These are phyloP conservation scores for Leccinum broughii DNA, from an alignment of 768 basidiomycete genomes.

Conservation along the genomic window DNA sequence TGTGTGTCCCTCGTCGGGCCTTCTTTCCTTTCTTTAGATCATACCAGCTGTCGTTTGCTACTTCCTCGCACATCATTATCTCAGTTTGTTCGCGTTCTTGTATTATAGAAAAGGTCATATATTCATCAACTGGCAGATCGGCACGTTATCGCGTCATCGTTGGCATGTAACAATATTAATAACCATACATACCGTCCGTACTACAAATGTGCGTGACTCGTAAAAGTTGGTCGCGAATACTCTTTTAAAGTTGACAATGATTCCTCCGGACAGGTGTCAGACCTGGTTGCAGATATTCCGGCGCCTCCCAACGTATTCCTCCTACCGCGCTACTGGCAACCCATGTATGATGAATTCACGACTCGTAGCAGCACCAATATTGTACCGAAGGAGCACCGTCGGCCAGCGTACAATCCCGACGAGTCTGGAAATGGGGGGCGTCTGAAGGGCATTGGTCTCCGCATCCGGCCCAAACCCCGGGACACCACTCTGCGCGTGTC, in stretches of 20 bases:
- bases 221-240: neutral
- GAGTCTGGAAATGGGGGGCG: conserved; percentile 16
- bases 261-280: neutral
- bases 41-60: conserved; percentile 32
- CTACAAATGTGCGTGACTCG: neutral
- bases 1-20: conserved; percentile 6
- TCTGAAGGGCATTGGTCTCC: conserved; percentile 10
- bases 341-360: neutral
- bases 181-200: neutral
- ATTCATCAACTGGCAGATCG: conserved; percentile 8
- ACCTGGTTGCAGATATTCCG: neutral
- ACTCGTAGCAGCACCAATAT: conserved; percentile 18
- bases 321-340: neutral
- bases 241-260: neutral
- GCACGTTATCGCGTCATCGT: neutral
- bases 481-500: conserved; percentile 6
- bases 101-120: conserved; percentile 29
- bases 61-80: conserved; percentile 33
- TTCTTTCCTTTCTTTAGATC: conserved; percentile 18
- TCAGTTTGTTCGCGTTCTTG: conserved; percentile 29
- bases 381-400: conserved; percentile 5
- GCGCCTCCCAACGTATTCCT: neutral
- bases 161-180: neutral
- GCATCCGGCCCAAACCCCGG: conserved; percentile 14
- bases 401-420: conserved; percentile 8